Evolutionary conservation across 2,329 filamentous ascomycete genomes (phyloP).

Genomic region (Penicillium olsonii): DNA sequence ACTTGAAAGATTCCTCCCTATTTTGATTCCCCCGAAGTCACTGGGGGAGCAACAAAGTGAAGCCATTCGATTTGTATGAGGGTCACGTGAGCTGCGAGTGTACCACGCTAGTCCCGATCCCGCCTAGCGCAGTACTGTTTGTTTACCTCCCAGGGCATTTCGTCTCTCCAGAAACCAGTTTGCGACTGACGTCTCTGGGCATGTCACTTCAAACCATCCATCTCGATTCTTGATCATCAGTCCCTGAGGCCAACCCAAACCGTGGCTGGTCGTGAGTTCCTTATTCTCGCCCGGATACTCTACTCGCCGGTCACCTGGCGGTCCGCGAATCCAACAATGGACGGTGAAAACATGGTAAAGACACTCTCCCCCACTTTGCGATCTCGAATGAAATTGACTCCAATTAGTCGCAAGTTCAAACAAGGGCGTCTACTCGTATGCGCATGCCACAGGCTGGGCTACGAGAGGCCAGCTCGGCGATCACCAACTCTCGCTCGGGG

Average conservation of each 20-base stretch:
- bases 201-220: not conserved
- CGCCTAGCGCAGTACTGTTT: conserved; percentile 25
- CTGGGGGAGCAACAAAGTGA: not conserved
- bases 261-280: conserved; percentile 28
- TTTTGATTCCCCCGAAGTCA: too few species aligned
- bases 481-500: conserved; percentile 53
- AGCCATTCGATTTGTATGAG: conserved; percentile 10
- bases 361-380: conserved; percentile 1
- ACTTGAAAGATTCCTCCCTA: too few species aligned
- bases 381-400: conserved; percentile 2
- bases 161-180: conserved; percentile 16
- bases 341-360: conserved; percentile 38
- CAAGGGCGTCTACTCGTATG: conserved; percentile 28
- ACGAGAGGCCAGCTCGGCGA: conserved; percentile 53
- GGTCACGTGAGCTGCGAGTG: not conserved
- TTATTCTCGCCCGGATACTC: conserved; percentile 24
- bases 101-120: not conserved
- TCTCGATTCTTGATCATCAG: not conserved
- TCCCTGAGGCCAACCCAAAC: conserved; percentile 13
- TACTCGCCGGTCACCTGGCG: conserved; percentile 28
- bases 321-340: conserved; percentile 29
- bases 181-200: conserved; percentile 2
- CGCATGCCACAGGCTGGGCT: conserved; percentile 42
- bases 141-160: conserved; percentile 30
- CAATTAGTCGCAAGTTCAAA: conserved; percentile 25